These are phyloP conservation scores for Coriaria nepalensis DNA, from an alignment of 306 rosid species.

Conservation along the genomic window DNA sequence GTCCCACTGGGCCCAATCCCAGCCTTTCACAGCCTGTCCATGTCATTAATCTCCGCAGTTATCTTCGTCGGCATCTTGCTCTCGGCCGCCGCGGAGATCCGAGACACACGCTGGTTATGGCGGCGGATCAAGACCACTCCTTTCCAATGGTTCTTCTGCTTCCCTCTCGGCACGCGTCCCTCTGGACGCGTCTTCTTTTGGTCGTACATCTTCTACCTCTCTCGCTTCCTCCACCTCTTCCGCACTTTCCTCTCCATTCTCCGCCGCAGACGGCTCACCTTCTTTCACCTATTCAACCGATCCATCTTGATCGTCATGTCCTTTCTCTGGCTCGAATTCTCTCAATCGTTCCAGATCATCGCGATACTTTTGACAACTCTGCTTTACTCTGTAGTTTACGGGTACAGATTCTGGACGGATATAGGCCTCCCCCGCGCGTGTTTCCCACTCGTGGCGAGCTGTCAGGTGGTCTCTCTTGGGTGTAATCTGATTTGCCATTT, in stretches of 20 bases:
- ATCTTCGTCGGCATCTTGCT: slow-evolving; percentile 59
- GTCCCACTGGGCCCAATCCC: slow-evolving; percentile 76
- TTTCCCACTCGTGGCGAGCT: slow-evolving; percentile 42
- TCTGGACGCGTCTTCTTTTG: slow-evolving; percentile 98
- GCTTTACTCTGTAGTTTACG: slow-evolving; percentile 44
- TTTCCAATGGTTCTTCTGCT: slow-evolving; percentile 80
- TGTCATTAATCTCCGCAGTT: slow-evolving; percentile 51
- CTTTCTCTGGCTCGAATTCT: slow-evolving; percentile 72
- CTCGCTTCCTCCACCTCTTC: slow-evolving; percentile 66
- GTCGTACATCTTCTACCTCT: slow-evolving; percentile 64
- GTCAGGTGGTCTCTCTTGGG: slow-evolving; percentile 44
- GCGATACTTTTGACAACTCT: slow-evolving; percentile 60
- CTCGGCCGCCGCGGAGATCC: slow-evolving; percentile 67
- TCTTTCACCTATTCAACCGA: slow-evolving; percentile 60
- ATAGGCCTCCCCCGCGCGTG: slow-evolving; percentile 46
- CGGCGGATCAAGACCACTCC: slow-evolving; percentile 56
- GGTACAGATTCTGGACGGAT: slow-evolving; percentile 59
- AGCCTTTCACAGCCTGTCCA: slow-evolving; percentile 52
- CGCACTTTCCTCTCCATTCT: slow-evolving; percentile 43
- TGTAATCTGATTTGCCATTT: slow-evolving; percentile 64
- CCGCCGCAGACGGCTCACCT: slow-evolving; percentile 32
- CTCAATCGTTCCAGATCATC: slow-evolving; percentile 71
- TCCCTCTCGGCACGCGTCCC: slow-evolving; percentile 77
- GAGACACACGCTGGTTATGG: slow-evolving; percentile 91
- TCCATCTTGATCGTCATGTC: slow-evolving; percentile 46